A percentile compares a stretch with the other conserved stretches of the same genome.
phyloP scores from a whole-genome alignment of 2,329 filamentous ascomycete species.

The Tolypocladium ophioglossoides region DNA sequence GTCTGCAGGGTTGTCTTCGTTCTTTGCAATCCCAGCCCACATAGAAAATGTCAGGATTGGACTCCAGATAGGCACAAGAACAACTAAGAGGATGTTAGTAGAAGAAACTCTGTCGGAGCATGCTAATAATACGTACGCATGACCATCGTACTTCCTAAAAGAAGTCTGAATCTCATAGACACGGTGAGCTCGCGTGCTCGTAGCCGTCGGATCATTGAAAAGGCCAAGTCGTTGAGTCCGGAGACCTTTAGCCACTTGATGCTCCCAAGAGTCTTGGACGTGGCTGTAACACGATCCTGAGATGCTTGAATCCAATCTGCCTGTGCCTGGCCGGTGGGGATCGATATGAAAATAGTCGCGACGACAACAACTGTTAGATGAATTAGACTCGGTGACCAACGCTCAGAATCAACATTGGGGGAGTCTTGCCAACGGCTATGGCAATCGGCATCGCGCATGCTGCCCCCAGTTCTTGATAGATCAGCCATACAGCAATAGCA shows the following conservation, averaged over 20 bases:
- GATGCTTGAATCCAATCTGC: background rate
- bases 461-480: background rate
- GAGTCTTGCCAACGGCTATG: background rate
- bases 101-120: background rate
- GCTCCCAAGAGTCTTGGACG: background rate
- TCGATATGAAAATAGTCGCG: background rate
- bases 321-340: background rate
- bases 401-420: background rate
- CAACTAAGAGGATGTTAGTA: background rate
- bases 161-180: background rate
- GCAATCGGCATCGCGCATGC: background rate
- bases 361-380: background rate
- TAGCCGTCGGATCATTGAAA: background rate
- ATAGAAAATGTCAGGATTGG: background rate
- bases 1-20: background rate
- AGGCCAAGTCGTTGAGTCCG: background rate
- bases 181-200: background rate
- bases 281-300: background rate
- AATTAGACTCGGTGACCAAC: background rate
- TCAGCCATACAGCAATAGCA: background rate
- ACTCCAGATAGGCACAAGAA: background rate
- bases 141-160: background rate
- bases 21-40: background rate
- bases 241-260: background rate
- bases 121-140: background rate